Percentiles rank a stretch among this genome's conserved stretches.
Conservation (phyloP, 2,329 filamentous ascomycete genomes). For the Didymella glomerata region DNA sequence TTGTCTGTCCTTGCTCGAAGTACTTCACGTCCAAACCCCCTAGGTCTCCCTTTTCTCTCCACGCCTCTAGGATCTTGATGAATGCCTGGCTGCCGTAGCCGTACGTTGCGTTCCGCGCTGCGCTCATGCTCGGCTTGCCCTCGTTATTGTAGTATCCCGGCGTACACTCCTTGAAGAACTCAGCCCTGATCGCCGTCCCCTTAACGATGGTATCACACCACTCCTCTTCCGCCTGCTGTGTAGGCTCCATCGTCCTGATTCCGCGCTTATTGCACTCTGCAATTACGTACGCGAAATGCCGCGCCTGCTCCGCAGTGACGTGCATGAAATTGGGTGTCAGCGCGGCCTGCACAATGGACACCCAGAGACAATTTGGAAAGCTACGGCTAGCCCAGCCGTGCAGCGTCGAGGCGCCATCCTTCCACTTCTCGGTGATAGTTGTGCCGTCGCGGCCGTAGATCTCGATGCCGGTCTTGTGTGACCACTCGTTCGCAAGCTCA, state of each 20-base stretch:
- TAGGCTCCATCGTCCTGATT: slow-evolving; percentile 55
- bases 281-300: slow-evolving; percentile 59
- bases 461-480: slow-evolving; percentile 46
- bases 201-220: slow-evolving; percentile 56
- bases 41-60: slow-evolving; percentile 41
- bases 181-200: slow-evolving; percentile 53
- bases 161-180: slow-evolving; percentile 59
- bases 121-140: slow-evolving; percentile 24
- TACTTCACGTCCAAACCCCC: slow-evolving; percentile 41
- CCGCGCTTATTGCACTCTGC: slow-evolving; percentile 44
- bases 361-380: slow-evolving; percentile 66
- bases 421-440: slow-evolving; percentile 59
- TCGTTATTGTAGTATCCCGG: slow-evolving; percentile 61
- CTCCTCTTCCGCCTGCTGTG: slow-evolving; percentile 56
- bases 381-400: slow-evolving; percentile 60
- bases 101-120: slow-evolving; percentile 42
- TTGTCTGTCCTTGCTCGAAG: not conserved
- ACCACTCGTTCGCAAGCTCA: slow-evolving; percentile 43
- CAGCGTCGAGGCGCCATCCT: slow-evolving; percentile 58
- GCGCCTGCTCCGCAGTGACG: slow-evolving; percentile 37
- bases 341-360: slow-evolving; percentile 29
- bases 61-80: slow-evolving; percentile 44
- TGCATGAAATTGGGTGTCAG: slow-evolving; percentile 41
- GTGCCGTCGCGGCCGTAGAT: slow-evolving; percentile 57
- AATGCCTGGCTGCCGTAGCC: slow-evolving; percentile 44